Conservation (phyloP, 257 asterid genomes). For the Ophiorrhiza pumila region DNA sequence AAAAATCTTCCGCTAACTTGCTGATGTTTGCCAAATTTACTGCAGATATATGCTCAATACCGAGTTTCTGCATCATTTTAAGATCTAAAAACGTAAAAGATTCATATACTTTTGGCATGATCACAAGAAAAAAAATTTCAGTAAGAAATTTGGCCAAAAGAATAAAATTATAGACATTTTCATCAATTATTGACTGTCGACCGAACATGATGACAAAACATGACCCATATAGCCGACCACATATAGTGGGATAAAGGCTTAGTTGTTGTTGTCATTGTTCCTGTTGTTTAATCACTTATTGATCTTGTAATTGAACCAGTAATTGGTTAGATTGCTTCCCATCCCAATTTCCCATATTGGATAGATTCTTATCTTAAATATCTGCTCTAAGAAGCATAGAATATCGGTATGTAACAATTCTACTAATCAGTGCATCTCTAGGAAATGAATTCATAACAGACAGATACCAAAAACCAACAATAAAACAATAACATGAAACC, state of each 20-base stretch:
- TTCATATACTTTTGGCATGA: background rate
- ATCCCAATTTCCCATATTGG: background rate
- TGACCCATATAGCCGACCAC: no score
- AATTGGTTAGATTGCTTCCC: background rate
- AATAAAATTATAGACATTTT: no score
- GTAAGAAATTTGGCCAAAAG: background rate
- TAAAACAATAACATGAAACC: background rate
- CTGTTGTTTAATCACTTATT: no score
- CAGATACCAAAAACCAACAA: background rate
- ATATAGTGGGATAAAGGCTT: no score
- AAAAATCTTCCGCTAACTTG: constrained; percentile 51
- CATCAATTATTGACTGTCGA: no score
- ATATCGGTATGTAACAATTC: background rate
- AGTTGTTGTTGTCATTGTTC: no score
- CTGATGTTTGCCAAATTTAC: constrained; percentile 56
- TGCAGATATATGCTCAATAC: constrained; percentile 35
- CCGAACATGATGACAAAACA: no score
- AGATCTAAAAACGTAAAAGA: constrained; percentile 6
- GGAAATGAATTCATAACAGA: background rate
- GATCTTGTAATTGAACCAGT: no score
- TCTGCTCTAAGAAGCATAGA: background rate
- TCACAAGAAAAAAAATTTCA: background rate
- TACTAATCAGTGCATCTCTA: background rate
- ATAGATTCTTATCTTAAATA: background rate
- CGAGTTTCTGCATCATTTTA: constrained; percentile 53